Evolutionary conservation across 2,329 filamentous ascomycete genomes (phyloP).

Genomic region (Sporothrix schenckii): DNA sequence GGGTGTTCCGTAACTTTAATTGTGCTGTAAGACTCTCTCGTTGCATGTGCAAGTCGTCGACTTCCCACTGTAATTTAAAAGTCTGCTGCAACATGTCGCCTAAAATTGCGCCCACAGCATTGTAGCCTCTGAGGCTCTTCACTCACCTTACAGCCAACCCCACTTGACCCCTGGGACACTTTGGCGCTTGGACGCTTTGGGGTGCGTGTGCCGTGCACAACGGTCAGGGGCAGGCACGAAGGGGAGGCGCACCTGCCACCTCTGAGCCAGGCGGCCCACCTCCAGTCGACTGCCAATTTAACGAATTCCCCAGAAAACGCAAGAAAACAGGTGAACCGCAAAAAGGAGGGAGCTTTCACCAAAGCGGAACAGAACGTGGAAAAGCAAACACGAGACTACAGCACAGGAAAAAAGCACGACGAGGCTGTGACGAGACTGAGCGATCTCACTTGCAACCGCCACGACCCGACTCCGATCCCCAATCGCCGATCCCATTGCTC

Average conservation of each 20-base stretch:
- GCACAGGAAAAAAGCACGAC: neutral
- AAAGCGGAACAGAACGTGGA: neutral
- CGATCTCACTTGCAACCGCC: neutral
- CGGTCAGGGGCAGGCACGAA: slow-evolving; percentile 18
- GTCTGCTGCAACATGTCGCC: too few species aligned
- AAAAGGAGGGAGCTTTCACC: slow-evolving; percentile 9
- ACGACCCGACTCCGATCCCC: neutral
- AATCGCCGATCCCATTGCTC: neutral
- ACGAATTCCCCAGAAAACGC: slow-evolving; percentile 1
- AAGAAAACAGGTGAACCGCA: neutral
- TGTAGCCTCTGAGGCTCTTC: neutral
- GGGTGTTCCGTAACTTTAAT: too few species aligned
- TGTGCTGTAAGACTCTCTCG: too few species aligned
- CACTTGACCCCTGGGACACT: slow-evolving; percentile 19
- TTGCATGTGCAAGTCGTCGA: too few species aligned
- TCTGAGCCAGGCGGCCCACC: neutral
- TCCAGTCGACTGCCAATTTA: slow-evolving; percentile 23
- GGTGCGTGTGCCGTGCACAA: slow-evolving; percentile 21
- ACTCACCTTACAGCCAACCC: neutral
- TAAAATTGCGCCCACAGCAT: neutral
- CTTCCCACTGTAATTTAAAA: too few species aligned
- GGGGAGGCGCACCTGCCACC: slow-evolving; percentile 1
- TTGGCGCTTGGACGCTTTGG: slow-evolving; percentile 23
- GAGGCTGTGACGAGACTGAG: neutral
- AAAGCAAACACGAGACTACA: too few species aligned